Percentiles rank a stretch among this genome's conserved stretches.
Conservation (phyloP, 208 protist species). For the Wallacemonas sp. region DNA sequence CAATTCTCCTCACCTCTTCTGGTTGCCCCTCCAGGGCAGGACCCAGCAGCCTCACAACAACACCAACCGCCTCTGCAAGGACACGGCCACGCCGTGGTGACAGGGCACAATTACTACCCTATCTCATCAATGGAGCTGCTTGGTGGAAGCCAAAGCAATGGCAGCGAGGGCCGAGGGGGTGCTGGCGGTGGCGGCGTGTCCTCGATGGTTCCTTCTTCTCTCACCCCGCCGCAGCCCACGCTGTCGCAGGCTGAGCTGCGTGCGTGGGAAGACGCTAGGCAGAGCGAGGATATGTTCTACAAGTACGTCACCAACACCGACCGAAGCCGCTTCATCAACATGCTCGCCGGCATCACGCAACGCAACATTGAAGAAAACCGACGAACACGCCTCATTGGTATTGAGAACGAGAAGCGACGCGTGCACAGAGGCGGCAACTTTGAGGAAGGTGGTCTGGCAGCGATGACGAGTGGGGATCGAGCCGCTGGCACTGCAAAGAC, state of each 20-base stretch:
- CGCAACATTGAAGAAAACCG: slow-evolving; percentile 57
- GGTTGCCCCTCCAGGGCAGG: neutral
- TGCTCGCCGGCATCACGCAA: slow-evolving; percentile 58
- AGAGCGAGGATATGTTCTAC: slow-evolving; percentile 49
- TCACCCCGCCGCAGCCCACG: slow-evolving; percentile 35
- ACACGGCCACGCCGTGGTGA: neutral
- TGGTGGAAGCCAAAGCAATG: slow-evolving; percentile 13
- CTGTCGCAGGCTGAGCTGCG: slow-evolving; percentile 25
- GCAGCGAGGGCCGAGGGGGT: neutral
- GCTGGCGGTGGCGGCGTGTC: neutral
- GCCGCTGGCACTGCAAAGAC: slow-evolving; percentile 1
- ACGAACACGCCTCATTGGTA: slow-evolving; percentile 48
- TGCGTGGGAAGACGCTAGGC: slow-evolving; percentile 37
- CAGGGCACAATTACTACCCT: neutral
- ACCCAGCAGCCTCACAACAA: slow-evolving; percentile 4
- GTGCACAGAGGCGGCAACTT: slow-evolving; percentile 58
- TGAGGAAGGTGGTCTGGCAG: slow-evolving; percentile 23
- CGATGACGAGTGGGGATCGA: slow-evolving; percentile 1
- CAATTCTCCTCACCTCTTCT: neutral
- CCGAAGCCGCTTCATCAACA: slow-evolving; percentile 59
- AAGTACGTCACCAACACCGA: slow-evolving; percentile 57
- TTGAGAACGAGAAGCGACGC: slow-evolving; percentile 63
- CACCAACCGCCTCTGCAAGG: neutral
- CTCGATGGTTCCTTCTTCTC: neutral
- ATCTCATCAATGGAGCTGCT: slow-evolving; percentile 14